Evolutionary conservation across 495 filamentous ascomycete species (phyloP), one percentile per base, ranked within the genome.

Genomic region (Mytilinidion resinicola): DNA sequence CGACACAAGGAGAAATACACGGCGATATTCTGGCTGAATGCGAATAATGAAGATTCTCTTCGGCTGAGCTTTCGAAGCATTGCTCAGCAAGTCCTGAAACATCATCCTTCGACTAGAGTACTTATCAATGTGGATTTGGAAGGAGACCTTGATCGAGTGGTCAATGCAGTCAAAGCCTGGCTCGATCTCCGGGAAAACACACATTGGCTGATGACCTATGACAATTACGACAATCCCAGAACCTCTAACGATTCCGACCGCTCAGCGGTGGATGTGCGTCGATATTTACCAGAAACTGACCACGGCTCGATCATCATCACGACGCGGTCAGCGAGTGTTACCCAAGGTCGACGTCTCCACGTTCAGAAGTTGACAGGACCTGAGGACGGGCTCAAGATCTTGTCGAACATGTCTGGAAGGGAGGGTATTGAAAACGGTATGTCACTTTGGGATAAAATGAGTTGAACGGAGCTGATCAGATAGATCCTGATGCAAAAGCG

Each of bases 211-310:
- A 36, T 73, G 37, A 38, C 72, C 19, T 67, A 25, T 44, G 61
- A 67, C 34, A 55, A 67, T 36, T 62, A 69, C 41, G 56, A 65
- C 48, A 55, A 62, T 36, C 65, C 59, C 35, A 25, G 65, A 51
- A 19, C 61, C 14, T 9, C 58, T 9, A 53, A 62, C 15, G 60
- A 54, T 9, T 36, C 47, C 5, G 56, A 64, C 43, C 44, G 50
- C 15, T 30, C 49, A 4, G 58, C 51, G 30, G 57, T 67, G 33
- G 63, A 75, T 54, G 68, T 76, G 47, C 51, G 55, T 17, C 59
- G 47, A 30, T 74, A 66, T 54, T 59, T 76, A 21, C 70, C 72
- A 5, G 58, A 69, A n/a, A 42, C 53, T 15, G 47, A 66, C 47
- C 71, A 75, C 51, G 74, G 71, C 4, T 67, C 66, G 9, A 57